These are phyloP conservation scores for Ganoderma lingzhi DNA, from an alignment of 1,284 basidiomycete species.

Conservation along the genomic window DNA sequence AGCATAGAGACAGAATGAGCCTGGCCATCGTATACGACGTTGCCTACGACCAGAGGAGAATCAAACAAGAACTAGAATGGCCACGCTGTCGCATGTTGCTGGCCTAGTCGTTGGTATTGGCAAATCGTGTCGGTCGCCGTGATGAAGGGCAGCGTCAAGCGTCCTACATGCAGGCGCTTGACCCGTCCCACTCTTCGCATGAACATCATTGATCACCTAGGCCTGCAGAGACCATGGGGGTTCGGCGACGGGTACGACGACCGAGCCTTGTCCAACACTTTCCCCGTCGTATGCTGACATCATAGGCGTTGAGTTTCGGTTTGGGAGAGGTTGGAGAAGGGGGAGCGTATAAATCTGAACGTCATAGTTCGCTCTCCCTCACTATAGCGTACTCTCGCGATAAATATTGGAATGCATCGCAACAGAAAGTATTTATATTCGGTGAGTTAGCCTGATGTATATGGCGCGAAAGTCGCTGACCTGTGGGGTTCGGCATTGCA, in stretches of 20 bases:
- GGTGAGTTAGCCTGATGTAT: neutral
- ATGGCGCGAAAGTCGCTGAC: neutral
- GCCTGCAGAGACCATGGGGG: neutral
- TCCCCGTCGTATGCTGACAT: neutral
- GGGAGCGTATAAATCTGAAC: neutral
- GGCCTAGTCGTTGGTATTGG: neutral
- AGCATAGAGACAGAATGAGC: neutral
- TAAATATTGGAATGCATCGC: neutral
- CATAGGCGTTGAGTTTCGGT: neutral
- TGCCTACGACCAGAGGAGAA: neutral
- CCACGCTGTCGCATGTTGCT: neutral
- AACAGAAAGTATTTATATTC: neutral
- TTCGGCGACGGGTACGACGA: neutral
- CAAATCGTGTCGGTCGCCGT: neutral
- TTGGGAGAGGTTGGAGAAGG: neutral
- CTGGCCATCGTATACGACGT: neutral
- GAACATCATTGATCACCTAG: neutral
- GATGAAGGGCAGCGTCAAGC: neutral
- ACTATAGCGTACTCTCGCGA: neutral
- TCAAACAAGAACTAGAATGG: neutral
- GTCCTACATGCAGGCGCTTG: neutral
- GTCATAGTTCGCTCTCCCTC: neutral
- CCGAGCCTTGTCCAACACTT: neutral
- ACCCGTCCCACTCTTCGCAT: neutral
- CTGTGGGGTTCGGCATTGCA: neutral